A percentile compares a stretch with the other conserved stretches of the same genome.
phyloP scores from a whole-genome alignment of 2,329 filamentous ascomycete genomes.

The Myriangium duriaei region DNA sequence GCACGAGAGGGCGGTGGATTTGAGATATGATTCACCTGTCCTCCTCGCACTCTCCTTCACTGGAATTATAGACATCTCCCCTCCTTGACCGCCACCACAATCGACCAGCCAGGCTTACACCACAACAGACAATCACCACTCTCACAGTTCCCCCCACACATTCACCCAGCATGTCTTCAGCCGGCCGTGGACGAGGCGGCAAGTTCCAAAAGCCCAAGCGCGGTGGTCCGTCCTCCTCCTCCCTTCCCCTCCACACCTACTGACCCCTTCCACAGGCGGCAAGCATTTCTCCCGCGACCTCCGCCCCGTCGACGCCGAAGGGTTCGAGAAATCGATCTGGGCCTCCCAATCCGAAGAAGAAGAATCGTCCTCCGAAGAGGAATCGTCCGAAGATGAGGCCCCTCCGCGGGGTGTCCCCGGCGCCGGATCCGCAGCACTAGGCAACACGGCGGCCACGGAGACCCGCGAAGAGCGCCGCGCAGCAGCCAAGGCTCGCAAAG shows the following conservation, averaged over 20 bases:
- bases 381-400: slow-evolving; percentile 27
- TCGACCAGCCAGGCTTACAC: no score
- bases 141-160: neutral
- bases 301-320: slow-evolving; percentile 75
- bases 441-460: slow-evolving; percentile 47
- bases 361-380: slow-evolving; percentile 25
- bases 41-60: no score
- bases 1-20: no score
- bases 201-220: slow-evolving; percentile 91
- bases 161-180: neutral
- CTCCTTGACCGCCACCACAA: no score
- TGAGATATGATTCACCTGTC: no score
- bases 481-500: slow-evolving; percentile 80
- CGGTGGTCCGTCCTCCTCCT: slow-evolving; percentile 52
- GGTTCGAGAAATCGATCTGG: slow-evolving; percentile 84
- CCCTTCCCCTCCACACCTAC: slow-evolving; percentile 7
- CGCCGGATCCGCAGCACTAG: slow-evolving; percentile 1
- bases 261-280: slow-evolving; percentile 48
- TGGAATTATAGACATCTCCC: no score
- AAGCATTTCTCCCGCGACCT: slow-evolving; percentile 93
- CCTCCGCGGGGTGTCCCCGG: slow-evolving; percentile 25
- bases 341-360: slow-evolving; percentile 43
- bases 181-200: slow-evolving; percentile 60
- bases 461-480: slow-evolving; percentile 74
- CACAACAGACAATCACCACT: no score